phyloP scores from a whole-genome alignment of 169 alveolate species.

The Plasmodium malariae region DNA sequence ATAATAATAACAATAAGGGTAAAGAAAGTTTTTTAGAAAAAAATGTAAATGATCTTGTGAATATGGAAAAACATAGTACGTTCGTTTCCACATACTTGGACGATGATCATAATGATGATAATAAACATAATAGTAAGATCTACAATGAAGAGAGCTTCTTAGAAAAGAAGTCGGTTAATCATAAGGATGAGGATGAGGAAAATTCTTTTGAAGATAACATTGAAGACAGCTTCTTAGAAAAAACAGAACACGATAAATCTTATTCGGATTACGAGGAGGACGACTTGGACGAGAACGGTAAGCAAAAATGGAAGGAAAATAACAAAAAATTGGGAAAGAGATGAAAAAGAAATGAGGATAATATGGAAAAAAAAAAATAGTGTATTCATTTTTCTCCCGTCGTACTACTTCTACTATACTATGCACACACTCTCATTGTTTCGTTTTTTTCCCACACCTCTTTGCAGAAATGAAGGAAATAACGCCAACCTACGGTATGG shows the following conservation, averaged over 20 bases:
- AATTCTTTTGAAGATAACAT: neutral
- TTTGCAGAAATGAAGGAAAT: too few relatives aligned
- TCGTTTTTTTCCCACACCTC: too few relatives aligned
- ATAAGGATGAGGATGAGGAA: conserved; percentile 24
- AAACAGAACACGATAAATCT: neutral
- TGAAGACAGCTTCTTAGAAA: conserved; percentile 20
- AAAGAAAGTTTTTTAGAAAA: conserved; percentile 31
- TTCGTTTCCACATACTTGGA: conserved; percentile 5
- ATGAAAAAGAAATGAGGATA: too few relatives aligned
- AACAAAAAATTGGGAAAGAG: too few relatives aligned
- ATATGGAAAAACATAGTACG: conserved; percentile 7
- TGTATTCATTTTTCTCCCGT: too few relatives aligned
- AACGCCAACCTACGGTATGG: too few relatives aligned
- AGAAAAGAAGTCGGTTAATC: conserved; percentile 4
- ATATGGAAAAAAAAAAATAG: too few relatives aligned
- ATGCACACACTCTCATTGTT: too few relatives aligned
- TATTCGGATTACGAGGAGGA: neutral
- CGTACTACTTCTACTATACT: too few relatives aligned
- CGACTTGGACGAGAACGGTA: too few relatives aligned
- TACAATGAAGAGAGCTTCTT: conserved; percentile 31
- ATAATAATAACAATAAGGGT: neutral
- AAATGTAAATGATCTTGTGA: neutral
- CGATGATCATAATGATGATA: conserved; percentile 5
- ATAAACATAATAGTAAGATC: neutral
- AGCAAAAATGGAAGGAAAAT: too few relatives aligned